Evolutionary conservation across 352 stramenopile species (phyloP).

Genomic region (Pseudoperonospora humuli): DNA sequence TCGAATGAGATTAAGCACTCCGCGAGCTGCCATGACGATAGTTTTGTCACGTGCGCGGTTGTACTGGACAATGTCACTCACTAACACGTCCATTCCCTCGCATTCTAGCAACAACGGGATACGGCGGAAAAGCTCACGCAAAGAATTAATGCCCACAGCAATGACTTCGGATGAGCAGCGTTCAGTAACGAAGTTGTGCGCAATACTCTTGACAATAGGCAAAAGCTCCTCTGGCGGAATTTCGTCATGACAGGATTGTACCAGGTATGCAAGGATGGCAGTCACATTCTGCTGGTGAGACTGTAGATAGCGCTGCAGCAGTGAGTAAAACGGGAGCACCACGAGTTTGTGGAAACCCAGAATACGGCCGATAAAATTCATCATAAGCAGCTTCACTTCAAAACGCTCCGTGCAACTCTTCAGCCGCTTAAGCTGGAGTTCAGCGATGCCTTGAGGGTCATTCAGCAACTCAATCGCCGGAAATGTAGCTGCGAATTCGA

Average conservation of each 20-base stretch:
- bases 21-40: conserved; percentile 93
- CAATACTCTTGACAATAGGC: conserved; percentile 94
- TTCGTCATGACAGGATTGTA: conserved; percentile 96
- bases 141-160: conserved; percentile 96
- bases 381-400: conserved; percentile 95
- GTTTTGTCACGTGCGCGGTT: conserved; percentile 94
- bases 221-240: conserved; percentile 96
- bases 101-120: conserved; percentile 93
- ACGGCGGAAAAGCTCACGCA: conserved; percentile 92
- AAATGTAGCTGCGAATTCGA: conserved; percentile 83
- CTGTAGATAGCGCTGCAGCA: conserved; percentile 91
- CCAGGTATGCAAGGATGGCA: conserved; percentile 94
- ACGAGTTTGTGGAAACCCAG: conserved; percentile 97
- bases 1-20: conserved; percentile 95
- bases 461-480: conserved; percentile 97
- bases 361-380: conserved; percentile 97
- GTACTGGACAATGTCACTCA: conserved; percentile 93
- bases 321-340: conserved; percentile 93
- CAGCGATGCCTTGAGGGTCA: conserved; percentile 92
- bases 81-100: conserved; percentile 86
- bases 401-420: conserved; percentile 87
- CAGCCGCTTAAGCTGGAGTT: conserved; percentile 90
- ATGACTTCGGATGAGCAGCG: conserved; percentile 93
- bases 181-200: conserved; percentile 98
- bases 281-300: conserved; percentile 89